phyloP scores from a whole-genome alignment of 2,329 filamentous ascomycete genomes.

The Fusarium foetens region DNA sequence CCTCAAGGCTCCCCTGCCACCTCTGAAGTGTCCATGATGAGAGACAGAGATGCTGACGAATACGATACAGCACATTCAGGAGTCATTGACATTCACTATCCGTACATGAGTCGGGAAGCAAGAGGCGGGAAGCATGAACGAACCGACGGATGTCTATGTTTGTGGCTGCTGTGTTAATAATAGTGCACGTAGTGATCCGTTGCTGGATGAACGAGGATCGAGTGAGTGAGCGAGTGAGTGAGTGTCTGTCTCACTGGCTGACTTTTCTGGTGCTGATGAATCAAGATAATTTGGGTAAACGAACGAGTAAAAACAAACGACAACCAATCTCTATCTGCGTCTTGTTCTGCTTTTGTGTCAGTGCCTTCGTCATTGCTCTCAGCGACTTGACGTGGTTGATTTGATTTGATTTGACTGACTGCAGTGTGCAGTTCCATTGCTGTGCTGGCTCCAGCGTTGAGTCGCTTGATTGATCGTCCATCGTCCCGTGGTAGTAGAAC shows the following conservation, averaged over 20 bases:
- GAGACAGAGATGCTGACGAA: conserved; percentile 28
- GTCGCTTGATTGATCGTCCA: conserved; percentile 37
- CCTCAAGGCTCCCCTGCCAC: conserved; percentile 31
- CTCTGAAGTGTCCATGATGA: conserved; percentile 12
- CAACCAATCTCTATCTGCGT: conserved; percentile 22
- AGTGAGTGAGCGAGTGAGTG: neutral
- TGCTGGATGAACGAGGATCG: conserved; percentile 32
- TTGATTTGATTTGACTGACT: conserved; percentile 26
- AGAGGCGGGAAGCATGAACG: conserved; percentile 1
- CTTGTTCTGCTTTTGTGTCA: conserved; percentile 35
- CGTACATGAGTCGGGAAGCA: neutral
- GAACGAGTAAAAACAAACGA: conserved; percentile 18
- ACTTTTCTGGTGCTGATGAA: conserved; percentile 24
- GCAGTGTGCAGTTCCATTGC: conserved; percentile 35
- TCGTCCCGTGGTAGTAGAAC: conserved; percentile 23
- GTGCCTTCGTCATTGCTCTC: conserved; percentile 33
- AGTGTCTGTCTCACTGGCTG: conserved; percentile 2
- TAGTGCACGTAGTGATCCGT: conserved; percentile 10
- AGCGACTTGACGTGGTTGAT: conserved; percentile 34
- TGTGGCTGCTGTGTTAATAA: conserved; percentile 24
- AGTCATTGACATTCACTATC: neutral
- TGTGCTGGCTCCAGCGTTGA: conserved; percentile 39
- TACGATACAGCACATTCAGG: conserved; percentile 13
- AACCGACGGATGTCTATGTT: conserved; percentile 11
- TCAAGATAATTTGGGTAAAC: conserved; percentile 15